Percentiles rank a stretch among this genome's conserved stretches.
Evolutionary conservation across 192 early-diverging fungal genomes (phyloP).

Genomic region (Coemansia sp.): DNA sequence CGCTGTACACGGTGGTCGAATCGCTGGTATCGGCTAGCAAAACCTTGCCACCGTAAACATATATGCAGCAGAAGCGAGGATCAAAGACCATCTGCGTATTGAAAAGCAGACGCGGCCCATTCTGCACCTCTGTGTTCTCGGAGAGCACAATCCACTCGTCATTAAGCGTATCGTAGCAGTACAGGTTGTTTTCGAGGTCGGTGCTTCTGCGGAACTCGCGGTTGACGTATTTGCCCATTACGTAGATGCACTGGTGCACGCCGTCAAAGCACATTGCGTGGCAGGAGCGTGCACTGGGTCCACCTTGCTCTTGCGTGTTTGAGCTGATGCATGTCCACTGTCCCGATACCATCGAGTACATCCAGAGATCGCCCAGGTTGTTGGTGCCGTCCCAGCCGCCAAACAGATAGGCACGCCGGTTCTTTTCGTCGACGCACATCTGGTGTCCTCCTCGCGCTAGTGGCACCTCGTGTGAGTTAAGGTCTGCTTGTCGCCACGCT

Average conservation of each 20-base stretch:
- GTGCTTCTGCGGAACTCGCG: slow-evolving; percentile 62
- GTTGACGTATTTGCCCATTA: slow-evolving; percentile 89
- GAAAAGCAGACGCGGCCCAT: slow-evolving; percentile 85
- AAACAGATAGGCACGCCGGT: slow-evolving; percentile 75
- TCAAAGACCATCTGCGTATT: slow-evolving; percentile 96
- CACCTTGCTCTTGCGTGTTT: slow-evolving; percentile 73
- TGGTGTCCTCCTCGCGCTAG: slow-evolving; percentile 90
- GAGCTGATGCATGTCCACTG: slow-evolving; percentile 74
- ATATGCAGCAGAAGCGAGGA: slow-evolving; percentile 60
- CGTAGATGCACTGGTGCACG: slow-evolving; percentile 64
- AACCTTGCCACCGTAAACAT: slow-evolving; percentile 88
- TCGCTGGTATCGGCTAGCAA: slow-evolving; percentile 62
- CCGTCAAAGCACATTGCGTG: slow-evolving; percentile 92
- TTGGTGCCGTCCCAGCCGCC: slow-evolving; percentile 92
- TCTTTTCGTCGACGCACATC: slow-evolving; percentile 85
- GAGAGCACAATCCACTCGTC: slow-evolving; percentile 71
- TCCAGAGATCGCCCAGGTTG: slow-evolving; percentile 91
- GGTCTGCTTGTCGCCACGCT: slow-evolving; percentile 54
- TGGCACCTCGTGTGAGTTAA: slow-evolving; percentile 32
- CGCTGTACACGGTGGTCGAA: slow-evolving; percentile 68
- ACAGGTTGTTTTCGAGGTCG: slow-evolving; percentile 82
- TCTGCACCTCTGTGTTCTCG: slow-evolving; percentile 74
- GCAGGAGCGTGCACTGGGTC: slow-evolving; percentile 84
- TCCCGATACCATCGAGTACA: slow-evolving; percentile 55
- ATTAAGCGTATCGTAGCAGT: slow-evolving; percentile 72